A percentile compares a stretch with the other conserved stretches of the same genome.
phyloP scores from a whole-genome alignment of 192 early-diverging fungal genomes.

The Gigaspora rosea region DNA sequence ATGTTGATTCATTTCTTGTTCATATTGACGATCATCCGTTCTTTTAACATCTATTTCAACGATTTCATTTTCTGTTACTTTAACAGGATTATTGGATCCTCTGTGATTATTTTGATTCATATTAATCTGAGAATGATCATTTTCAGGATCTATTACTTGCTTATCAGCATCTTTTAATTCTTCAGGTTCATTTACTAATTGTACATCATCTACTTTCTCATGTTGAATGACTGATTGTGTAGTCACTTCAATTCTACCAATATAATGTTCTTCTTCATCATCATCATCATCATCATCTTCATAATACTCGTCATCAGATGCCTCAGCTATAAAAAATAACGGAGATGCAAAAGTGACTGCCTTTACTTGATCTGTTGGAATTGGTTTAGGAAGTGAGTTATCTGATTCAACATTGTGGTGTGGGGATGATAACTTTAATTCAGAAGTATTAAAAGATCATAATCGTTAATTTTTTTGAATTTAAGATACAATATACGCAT shows the following conservation, averaged over 20 bases:
- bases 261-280: neutral
- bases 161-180: slow-evolving; percentile 5
- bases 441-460: neutral
- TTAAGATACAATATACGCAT: too few species aligned
- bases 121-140: neutral
- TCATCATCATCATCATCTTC: slow-evolving; percentile 38
- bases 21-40: too few species aligned
- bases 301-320: slow-evolving; percentile 43
- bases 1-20: too few species aligned
- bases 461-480: neutral
- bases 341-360: slow-evolving; percentile 21
- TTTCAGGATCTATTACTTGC: neutral
- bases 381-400: neutral
- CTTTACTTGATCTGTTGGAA: neutral
- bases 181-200: slow-evolving; percentile 36
- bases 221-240: slow-evolving; percentile 39
- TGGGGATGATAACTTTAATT: slow-evolving; percentile 25
- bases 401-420: slow-evolving; percentile 20
- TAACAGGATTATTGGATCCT: too few species aligned
- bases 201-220: slow-evolving; percentile 45
- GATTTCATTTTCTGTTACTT: too few species aligned
- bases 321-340: slow-evolving; percentile 36
- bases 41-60: too few species aligned
- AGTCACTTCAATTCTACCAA: slow-evolving; percentile 21
- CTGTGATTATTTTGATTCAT: too few species aligned